Evolutionary conservation across 306 rosid genomes (phyloP).

Genomic region (Pyrus pyrifolia): DNA sequence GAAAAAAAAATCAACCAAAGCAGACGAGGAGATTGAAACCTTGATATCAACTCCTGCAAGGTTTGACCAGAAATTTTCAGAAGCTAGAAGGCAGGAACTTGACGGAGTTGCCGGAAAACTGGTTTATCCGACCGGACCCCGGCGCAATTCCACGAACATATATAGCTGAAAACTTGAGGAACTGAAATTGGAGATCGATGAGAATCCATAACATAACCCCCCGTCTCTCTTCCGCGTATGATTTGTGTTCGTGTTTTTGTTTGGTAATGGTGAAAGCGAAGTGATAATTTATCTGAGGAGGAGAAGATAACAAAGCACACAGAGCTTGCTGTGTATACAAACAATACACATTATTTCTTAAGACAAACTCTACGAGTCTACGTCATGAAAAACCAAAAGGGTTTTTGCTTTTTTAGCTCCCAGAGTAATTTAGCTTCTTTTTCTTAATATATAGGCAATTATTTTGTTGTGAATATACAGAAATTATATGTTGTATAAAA

Average conservation of each 20-base stretch:
- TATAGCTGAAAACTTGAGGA: slow-evolving; percentile 27
- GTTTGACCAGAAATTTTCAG: background rate
- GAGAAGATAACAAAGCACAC: slow-evolving; percentile 24
- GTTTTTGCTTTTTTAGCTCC: background rate
- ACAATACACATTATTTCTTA: background rate
- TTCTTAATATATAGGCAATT: background rate
- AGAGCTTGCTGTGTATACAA: background rate
- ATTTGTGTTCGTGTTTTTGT: slow-evolving; percentile 2
- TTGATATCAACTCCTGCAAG: slow-evolving; percentile 17
- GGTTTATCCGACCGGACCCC: slow-evolving; percentile 20
- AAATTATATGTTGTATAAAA: background rate
- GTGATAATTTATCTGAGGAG: slow-evolving; percentile 17
- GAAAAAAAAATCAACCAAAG: background rate
- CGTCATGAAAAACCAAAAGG: slow-evolving; percentile 11
- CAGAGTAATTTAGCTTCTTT: background rate
- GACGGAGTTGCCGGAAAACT: slow-evolving; percentile 16
- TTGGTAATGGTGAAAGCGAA: slow-evolving; percentile 13
- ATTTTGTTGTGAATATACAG: background rate
- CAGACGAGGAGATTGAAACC: slow-evolving; percentile 27
- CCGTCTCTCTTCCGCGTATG: background rate
- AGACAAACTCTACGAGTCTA: slow-evolving; percentile 4
- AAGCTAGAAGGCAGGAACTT: slow-evolving; percentile 28
- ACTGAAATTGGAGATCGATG: slow-evolving; percentile 16
- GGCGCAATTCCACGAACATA: slow-evolving; percentile 12
- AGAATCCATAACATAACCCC: slow-evolving; percentile 40